Evolutionary conservation across 495 filamentous ascomycete species (phyloP).

Genomic region (Aspergillus campestris): DNA sequence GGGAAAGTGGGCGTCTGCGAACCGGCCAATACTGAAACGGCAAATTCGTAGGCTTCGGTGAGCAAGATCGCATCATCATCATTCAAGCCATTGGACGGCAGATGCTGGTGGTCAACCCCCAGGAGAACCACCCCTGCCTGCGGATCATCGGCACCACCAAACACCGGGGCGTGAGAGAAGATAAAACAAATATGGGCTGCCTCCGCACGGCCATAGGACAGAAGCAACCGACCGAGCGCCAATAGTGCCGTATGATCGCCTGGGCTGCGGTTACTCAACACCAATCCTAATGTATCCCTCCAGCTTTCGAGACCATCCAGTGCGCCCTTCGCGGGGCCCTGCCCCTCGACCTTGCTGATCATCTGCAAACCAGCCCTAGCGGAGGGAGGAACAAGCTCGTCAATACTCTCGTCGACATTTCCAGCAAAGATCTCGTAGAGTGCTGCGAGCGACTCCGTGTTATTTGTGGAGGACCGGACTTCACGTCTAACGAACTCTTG

Average conservation of each 20-base stretch:
- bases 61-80: conserved; percentile 80
- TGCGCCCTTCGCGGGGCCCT: conserved; percentile 59
- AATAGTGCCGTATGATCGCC: conserved; percentile 70
- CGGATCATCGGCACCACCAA: conserved; percentile 79
- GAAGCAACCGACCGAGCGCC: conserved; percentile 75
- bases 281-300: conserved; percentile 79
- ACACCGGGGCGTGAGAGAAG: conserved; percentile 51
- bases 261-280: conserved; percentile 76
- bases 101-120: conserved; percentile 66
- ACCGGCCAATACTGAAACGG: conserved; percentile 54
- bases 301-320: conserved; percentile 84
- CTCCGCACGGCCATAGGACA: conserved; percentile 77
- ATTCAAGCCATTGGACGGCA: conserved; percentile 55
- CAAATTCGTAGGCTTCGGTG: conserved; percentile 90
- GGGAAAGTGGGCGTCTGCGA: conserved; percentile 54
- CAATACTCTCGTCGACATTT: conserved; percentile 87
- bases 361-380: conserved; percentile 89
- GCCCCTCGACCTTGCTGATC: conserved; percentile 57
- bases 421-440: conserved; percentile 90
- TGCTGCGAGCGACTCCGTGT: conserved; percentile 77
- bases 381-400: conserved; percentile 92
- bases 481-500: conserved; percentile 93
- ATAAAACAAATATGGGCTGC: conserved; percentile 85
- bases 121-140: conserved; percentile 72
- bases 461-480: conserved; percentile 66